These are phyloP conservation scores for Marasmius tenuissimus DNA, from an alignment of 1,284 basidiomycete species.

Conservation along the genomic window DNA sequence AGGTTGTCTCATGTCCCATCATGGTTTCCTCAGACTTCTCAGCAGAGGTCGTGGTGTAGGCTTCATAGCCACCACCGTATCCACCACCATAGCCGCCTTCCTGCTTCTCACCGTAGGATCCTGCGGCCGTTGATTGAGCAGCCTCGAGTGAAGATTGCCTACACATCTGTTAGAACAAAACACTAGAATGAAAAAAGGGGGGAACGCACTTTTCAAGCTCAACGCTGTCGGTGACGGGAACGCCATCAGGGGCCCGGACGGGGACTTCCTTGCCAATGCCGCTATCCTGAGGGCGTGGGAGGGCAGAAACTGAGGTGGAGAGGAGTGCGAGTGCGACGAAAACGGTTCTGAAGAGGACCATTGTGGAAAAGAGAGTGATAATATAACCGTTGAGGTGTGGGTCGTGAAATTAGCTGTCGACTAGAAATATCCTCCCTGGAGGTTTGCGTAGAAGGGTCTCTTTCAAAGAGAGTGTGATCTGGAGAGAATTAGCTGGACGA, in stretches of 20 bases:
- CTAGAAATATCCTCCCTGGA: slow-evolving; percentile 54
- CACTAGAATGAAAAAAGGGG: not conserved
- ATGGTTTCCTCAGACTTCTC: slow-evolving; percentile 1
- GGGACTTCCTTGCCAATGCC: slow-evolving; percentile 39
- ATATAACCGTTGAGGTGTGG: slow-evolving; percentile 47
- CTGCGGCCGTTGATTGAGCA: slow-evolving; percentile 5
- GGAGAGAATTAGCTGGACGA: slow-evolving; percentile 1
- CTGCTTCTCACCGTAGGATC: not conserved
- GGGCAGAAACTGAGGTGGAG: slow-evolving; percentile 48
- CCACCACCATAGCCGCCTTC: not conserved
- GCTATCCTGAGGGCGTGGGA: slow-evolving; percentile 46
- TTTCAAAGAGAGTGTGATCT: slow-evolving; percentile 73
- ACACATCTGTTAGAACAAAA: not conserved
- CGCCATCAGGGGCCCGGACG: slow-evolving; percentile 12
- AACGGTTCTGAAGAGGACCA: slow-evolving; percentile 56
- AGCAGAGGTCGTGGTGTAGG: not conserved
- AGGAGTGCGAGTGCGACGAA: slow-evolving; percentile 52
- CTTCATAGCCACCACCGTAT: not conserved
- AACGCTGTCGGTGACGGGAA: slow-evolving; percentile 18
- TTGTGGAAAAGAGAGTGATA: slow-evolving; percentile 41
- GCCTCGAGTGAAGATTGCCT: slow-evolving; percentile 13
- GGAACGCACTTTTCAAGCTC: slow-evolving; percentile 15
- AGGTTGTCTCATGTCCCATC: slow-evolving; percentile 4
- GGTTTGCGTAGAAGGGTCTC: slow-evolving; percentile 53
- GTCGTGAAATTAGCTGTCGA: slow-evolving; percentile 41